Evolutionary conservation across 164 flowering plant species (phyloP).

Genomic region (Amborella trichopoda): DNA sequence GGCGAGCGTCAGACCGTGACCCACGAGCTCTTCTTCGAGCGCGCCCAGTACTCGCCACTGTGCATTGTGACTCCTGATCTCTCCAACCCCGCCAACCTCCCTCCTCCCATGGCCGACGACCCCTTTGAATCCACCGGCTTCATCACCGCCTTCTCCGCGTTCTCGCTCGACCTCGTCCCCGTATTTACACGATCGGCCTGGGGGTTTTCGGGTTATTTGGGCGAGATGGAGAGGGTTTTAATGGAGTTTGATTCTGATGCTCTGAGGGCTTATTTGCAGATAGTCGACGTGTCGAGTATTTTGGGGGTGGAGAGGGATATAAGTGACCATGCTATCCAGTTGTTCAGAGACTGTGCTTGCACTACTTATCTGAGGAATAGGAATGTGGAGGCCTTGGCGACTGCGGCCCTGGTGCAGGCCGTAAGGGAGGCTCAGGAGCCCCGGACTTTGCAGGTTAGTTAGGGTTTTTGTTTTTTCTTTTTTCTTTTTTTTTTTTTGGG

Average conservation of each 20-base stretch:
- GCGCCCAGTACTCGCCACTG: slow-evolving; percentile 80
- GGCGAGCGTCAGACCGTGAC: slow-evolving; percentile 60
- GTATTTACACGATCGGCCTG: slow-evolving; percentile 47
- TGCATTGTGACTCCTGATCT: slow-evolving; percentile 84
- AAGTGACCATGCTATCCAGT: slow-evolving; percentile 83
- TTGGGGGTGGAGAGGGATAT: slow-evolving; percentile 69
- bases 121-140: slow-evolving; percentile 86
- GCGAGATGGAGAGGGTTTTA: slow-evolving; percentile 82
- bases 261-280: slow-evolving; percentile 87
- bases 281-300: slow-evolving; percentile 82
- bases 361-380: slow-evolving; percentile 96
- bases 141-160: slow-evolving; percentile 93
- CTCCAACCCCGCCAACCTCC: slow-evolving; percentile 18
- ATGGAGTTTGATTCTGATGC: slow-evolving; percentile 29
- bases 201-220: slow-evolving; percentile 84
- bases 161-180: slow-evolving; percentile 75
- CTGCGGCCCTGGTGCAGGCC: slow-evolving; percentile 95
- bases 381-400: slow-evolving; percentile 91
- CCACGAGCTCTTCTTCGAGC: slow-evolving; percentile 77
- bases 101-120: slow-evolving; percentile 15
- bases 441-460: slow-evolving; percentile 80
- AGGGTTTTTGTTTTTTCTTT: not conserved
- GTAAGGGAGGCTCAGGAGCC: slow-evolving; percentile 97
- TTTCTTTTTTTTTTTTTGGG: not conserved
- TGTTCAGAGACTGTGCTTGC: slow-evolving; percentile 85